These are phyloP conservation scores for Trichocladium uniseriatum DNA, from an alignment of 495 filamentous ascomycete species.

Conservation along the genomic window DNA sequence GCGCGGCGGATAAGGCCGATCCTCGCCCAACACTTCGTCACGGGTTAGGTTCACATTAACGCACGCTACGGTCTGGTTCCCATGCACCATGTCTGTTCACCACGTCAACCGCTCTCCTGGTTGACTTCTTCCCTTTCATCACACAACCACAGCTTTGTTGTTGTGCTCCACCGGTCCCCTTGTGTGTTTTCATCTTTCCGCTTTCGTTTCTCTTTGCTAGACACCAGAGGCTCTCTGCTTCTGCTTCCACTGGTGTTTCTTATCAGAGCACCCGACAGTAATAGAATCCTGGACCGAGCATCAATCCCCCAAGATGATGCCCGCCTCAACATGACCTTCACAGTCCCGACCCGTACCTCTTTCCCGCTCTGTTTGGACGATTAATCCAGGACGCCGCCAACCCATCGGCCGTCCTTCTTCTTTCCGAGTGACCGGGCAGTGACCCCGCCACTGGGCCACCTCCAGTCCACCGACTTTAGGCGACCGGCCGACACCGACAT, in stretches of 20 bases:
- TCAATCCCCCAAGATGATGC: conserved; percentile 8
- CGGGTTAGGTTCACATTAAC: conserved; percentile 10
- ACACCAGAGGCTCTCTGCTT: too few relatives aligned
- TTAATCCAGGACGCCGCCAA: background rate
- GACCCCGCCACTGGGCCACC: background rate
- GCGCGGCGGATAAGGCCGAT: conserved; percentile 23
- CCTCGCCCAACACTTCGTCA: conserved; percentile 20
- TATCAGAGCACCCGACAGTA: too few relatives aligned
- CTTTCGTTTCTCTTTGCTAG: background rate
- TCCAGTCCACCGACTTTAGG: background rate
- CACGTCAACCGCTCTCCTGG: conserved; percentile 9
- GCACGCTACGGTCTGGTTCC: background rate
- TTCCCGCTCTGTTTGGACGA: conserved; percentile 5
- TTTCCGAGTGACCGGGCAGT: background rate
- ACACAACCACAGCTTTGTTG: conserved; percentile 1
- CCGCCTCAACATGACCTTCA: conserved; percentile 23
- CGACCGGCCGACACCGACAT: background rate
- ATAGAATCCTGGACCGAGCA: background rate
- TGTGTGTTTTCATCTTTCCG: background rate
- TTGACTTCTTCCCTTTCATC: conserved; percentile 3
- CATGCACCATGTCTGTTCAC: conserved; percentile 8
- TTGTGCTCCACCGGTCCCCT: background rate
- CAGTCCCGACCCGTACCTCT: conserved; percentile 1
- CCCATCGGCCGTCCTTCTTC: background rate
- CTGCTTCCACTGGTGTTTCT: too few relatives aligned